Evolutionary conservation across 495 filamentous ascomycete genomes (phyloP).

Genomic region (Corynascus novoguineensis): DNA sequence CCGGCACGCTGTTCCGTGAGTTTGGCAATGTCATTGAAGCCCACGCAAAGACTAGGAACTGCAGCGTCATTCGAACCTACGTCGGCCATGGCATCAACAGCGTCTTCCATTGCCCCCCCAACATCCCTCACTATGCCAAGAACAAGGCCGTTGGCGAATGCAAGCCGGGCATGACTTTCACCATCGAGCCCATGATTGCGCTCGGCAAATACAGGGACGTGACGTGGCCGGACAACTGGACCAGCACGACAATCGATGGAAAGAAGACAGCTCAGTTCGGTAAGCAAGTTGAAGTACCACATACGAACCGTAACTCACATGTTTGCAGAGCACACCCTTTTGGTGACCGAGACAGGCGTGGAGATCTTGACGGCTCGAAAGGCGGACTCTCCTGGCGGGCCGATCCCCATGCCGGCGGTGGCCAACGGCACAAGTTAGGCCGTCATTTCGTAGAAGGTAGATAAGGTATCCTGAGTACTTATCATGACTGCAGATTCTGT

Average conservation of each 20-base stretch:
- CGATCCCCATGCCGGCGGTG: constrained; percentile 57
- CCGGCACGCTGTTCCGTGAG: constrained; percentile 77
- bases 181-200: constrained; percentile 90
- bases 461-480: no score
- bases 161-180: constrained; percentile 88
- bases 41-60: constrained; percentile 69
- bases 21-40: constrained; percentile 82
- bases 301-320: background rate
- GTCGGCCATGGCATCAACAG: constrained; percentile 85
- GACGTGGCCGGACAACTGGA: constrained; percentile 92
- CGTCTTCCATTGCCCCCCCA: constrained; percentile 78
- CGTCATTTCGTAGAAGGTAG: background rate
- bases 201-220: constrained; percentile 73
- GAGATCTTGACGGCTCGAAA: constrained; percentile 86
- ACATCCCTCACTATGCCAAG: constrained; percentile 82
- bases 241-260: constrained; percentile 75
- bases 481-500: no score
- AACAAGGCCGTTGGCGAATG: constrained; percentile 86
- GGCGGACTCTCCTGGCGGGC: constrained; percentile 77
- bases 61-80: constrained; percentile 83
- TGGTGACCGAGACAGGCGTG: constrained; percentile 90
- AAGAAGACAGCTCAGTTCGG: constrained; percentile 79
- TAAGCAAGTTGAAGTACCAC: constrained; percentile 24
- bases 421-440: constrained; percentile 16
- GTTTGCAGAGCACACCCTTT: constrained; percentile 73